phyloP scores from a whole-genome alignment of 2,329 filamentous ascomycete genomes.

The Pestalotiopsis sp. region DNA sequence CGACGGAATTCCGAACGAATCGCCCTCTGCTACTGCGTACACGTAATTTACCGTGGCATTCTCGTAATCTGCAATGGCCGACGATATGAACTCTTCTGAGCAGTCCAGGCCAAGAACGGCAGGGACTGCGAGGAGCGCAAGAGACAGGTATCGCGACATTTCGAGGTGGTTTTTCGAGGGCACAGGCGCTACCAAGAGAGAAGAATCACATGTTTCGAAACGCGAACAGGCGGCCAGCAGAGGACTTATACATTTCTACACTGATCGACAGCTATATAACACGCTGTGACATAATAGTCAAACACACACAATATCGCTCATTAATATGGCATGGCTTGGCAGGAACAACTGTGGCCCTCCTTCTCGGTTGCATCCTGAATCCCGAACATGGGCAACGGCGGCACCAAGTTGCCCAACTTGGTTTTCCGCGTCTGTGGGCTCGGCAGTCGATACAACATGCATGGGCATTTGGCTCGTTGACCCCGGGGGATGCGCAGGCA shows the following conservation, averaged over 20 bases:
- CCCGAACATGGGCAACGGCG: not conserved
- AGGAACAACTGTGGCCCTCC: not conserved
- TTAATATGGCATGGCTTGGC: not conserved
- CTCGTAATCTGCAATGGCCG: constrained; percentile 22
- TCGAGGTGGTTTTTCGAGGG: not conserved
- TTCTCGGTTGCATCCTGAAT: not conserved
- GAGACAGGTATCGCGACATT: not conserved
- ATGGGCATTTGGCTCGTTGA: not conserved
- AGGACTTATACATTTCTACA: not conserved
- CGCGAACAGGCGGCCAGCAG: not conserved
- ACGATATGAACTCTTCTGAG: constrained; percentile 23
- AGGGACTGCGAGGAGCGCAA: not conserved
- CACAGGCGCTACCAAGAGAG: not conserved
- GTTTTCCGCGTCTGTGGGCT: not conserved
- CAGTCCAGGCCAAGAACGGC: constrained; percentile 19
- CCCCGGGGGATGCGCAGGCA: not conserved
- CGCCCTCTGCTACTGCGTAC: constrained; percentile 26
- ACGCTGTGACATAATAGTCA: not conserved
- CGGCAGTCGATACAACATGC: not conserved
- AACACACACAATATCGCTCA: not conserved
- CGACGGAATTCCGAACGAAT: constrained; percentile 28
- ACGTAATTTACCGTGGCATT: constrained; percentile 27
- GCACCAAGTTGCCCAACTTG: not conserved
- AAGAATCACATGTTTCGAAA: not conserved
- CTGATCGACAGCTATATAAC: not conserved